Base-by-base conservation (phyloP, 768 basidiomycete species). In the Mrakia gelida region DNA sequence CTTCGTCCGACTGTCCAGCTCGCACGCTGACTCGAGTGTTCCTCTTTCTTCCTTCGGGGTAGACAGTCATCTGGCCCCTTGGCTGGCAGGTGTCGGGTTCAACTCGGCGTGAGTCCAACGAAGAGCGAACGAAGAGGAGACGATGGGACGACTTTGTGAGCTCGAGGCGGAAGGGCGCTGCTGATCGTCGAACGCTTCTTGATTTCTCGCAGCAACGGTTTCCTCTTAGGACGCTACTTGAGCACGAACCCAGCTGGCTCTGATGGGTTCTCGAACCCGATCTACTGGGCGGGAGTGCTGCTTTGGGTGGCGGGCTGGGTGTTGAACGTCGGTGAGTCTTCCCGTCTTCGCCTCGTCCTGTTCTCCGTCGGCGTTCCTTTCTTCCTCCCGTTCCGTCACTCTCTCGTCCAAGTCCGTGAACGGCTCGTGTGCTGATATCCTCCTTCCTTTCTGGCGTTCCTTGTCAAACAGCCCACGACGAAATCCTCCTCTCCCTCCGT, bases 401-500 rank as follows among this genome's bases (percentile, higher is more conserved):
- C 8, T 8, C 38, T 3, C 38, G 38, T 38, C 38, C n/a, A n/a
- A n/a, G n/a, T n/a, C n/a, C n/a, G n/a, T n/a, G n/a, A n/a, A n/a
- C n/a, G n/a, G n/a, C n/a, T n/a, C n/a, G n/a, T n/a, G n/a, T n/a
- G n/a, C n/a, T n/a, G n/a, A n/a, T n/a, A n/a, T n/a, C n/a, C n/a
- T n/a, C n/a, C n/a, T n/a, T n/a, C n/a, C n/a, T n/a, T n/a, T n/a
- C n/a, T n/a, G n/a, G n/a, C n/a, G n/a, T 41, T 41, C 41, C 3
- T 15, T 26, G 9, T 49, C n/a, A 2, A 4, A 13, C 43, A 71
- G 68, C n/a, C 18, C 68, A 71, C 68, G 68, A 71, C 43, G 68
- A 71, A 41, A 71, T 71, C 28, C 68, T 71, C 13, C 34, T 41
- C 23, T n/a, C 34, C n/a, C 68, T 71, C 15, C 68, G 68, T 43